These are phyloP conservation scores for Rhodotorula sp. DNA, from an alignment of 1,284 basidiomycete species.

Conservation along the genomic window DNA sequence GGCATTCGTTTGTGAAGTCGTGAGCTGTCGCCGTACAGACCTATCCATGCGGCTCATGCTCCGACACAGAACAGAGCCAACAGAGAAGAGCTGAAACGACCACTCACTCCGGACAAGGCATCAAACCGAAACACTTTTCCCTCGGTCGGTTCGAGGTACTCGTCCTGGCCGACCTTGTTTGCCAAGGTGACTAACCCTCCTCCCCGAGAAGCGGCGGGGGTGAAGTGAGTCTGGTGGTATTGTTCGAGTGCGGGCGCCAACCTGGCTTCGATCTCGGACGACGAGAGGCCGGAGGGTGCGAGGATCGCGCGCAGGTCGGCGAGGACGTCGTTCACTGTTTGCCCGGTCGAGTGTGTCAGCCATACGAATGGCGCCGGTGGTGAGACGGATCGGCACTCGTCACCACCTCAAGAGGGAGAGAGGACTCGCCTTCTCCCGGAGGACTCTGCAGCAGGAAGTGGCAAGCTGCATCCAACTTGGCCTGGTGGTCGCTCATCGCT, in stretches of 20 bases:
- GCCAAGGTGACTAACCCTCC: conserved; percentile 66
- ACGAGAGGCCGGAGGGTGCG: conserved; percentile 57
- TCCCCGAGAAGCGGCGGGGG: conserved; percentile 63
- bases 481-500: conserved; percentile 17
- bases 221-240: conserved; percentile 83
- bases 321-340: conserved; percentile 36
- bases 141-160: conserved; percentile 70
- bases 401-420: too few relatives aligned
- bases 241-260: conserved; percentile 71
- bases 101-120: conserved; percentile 52
- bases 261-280: conserved; percentile 71
- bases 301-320: conserved; percentile 84
- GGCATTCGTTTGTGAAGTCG: too few relatives aligned
- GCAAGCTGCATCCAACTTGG: conserved; percentile 55
- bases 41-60: not conserved
- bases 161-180: conserved; percentile 59
- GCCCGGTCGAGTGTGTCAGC: not conserved
- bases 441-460: conserved; percentile 81
- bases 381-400: conserved; percentile 15
- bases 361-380: not conserved
- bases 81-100: conserved; percentile 53
- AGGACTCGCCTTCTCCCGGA: conserved; percentile 69
- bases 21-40: too few relatives aligned
- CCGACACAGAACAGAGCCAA: not conserved
- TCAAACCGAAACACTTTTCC: conserved; percentile 70